Base-by-base conservation (phyloP, 1,284 basidiomycete species). In the Marasmius tenuissimus region DNA sequence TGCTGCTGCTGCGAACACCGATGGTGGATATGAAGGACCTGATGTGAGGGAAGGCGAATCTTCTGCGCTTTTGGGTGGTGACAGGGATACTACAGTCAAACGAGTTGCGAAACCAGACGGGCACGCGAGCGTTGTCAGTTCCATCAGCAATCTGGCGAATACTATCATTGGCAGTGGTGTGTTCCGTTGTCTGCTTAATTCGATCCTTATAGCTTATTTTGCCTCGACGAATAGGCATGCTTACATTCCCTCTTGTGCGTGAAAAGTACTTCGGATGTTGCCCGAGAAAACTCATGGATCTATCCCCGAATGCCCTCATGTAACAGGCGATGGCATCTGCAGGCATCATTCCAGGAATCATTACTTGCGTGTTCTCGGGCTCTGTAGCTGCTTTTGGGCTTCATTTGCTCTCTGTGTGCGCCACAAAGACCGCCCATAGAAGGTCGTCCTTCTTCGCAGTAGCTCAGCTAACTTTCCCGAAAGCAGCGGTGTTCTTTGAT, bases 331-430 rank as follows among this genome's bases (percentile, higher is more conserved):
- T 96, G 82, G 93, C 94, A 4, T 91, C 93, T 34, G 87, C 89
- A 64, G 94, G 94, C 9, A 76, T 96, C 59, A 83, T 96, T 59
- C 93, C 95, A 2, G 97, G 97, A 11, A 85, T 96, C 58, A 70
- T 95, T 16, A 94, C 94, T 37, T 97, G 97, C 69, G 65, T 91
- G n/a, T 85, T 96, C 66, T 98, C 93, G 45, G 97, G 92, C 5
- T 74, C 75, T 8, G 87, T 93, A 10, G 91, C 91, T 3, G 87
- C 84, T 0, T 94, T 97, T 67, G 97, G 97, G 7, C 79, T 99
- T 3, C 96, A 97, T 73, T 84, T 98, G 14, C 84, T 99, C 34
- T 91, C 93, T 9, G 77, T 92, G 11, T 96, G 93, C 71, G 97
- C 97, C 1, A 85, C 86, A n/a, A 82, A 88, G 62, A 85, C 94